A percentile compares a stretch with the other conserved stretches of the same genome.
Conservation (phyloP, 768 basidiomycete genomes). For the Porphyrellus cyaneotinctus region DNA sequence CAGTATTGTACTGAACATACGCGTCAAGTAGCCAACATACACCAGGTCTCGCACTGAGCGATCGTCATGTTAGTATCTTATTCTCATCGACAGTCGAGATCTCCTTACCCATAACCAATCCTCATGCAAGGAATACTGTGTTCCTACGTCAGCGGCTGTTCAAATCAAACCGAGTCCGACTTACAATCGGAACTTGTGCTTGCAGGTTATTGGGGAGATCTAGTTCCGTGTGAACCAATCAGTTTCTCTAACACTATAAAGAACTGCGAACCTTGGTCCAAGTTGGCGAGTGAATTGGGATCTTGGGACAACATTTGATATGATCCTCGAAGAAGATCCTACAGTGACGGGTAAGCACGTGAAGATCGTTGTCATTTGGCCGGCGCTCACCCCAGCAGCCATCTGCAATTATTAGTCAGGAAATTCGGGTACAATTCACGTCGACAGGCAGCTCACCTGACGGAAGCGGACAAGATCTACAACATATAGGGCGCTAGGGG, state of each 20-base stretch:
- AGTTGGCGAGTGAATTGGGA: constrained; percentile 88
- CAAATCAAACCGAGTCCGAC: constrained; percentile 28
- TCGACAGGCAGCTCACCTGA: constrained; percentile 46
- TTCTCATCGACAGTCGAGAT: background rate
- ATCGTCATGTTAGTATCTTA: constrained; percentile 4
- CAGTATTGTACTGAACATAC: background rate
- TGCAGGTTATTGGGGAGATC: constrained; percentile 97
- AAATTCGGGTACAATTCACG: background rate
- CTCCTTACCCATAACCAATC: constrained; percentile 91
- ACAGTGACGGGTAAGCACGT: background rate
- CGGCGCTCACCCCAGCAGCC: constrained; percentile 51
- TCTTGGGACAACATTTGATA: constrained; percentile 95
- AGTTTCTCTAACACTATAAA: background rate
- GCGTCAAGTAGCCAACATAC: constrained; percentile 41
- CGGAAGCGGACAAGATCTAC: constrained; percentile 95
- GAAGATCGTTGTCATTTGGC: background rate
- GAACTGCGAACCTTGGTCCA: constrained; percentile 73
- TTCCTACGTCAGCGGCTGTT: background rate
- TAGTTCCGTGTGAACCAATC: constrained; percentile 24
- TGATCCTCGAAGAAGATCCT: constrained; percentile 87
- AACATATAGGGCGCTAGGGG: constrained; percentile 85
- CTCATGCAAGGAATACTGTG: constrained; percentile 83
- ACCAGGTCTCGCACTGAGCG: constrained; percentile 94
- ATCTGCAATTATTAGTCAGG: constrained; percentile 31
- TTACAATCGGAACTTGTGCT: constrained; percentile 85